phyloP scores from a whole-genome alignment of 768 basidiomycete species.

The Psilocybe cubensis region DNA sequence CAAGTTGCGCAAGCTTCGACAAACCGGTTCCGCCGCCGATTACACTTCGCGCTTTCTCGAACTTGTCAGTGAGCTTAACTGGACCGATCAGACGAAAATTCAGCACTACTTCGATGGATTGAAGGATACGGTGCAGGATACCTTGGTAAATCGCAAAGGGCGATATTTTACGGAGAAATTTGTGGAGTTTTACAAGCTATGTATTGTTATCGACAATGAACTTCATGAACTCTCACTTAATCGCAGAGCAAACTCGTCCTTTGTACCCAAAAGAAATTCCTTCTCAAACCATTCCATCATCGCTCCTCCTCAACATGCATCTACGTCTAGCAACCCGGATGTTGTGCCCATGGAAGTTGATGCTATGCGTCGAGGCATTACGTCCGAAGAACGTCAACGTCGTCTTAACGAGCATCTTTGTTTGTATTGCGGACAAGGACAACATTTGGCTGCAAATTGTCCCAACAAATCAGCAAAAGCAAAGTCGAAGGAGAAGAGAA shows the following conservation, averaged over 20 bases:
- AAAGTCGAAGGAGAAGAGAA: conserved; percentile 8
- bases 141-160: conserved; percentile 18
- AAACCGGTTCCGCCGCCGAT: conserved; percentile 29
- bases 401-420: conserved; percentile 31
- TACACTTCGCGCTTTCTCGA: conserved; percentile 32
- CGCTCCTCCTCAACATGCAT: conserved; percentile 3
- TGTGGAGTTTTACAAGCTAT: conserved; percentile 18
- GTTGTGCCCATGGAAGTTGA: conserved; percentile 36
- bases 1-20: conserved; percentile 31
- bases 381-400: conserved; percentile 25
- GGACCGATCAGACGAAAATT: conserved; percentile 36
- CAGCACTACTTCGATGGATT: conserved; percentile 31
- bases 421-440: conserved; percentile 36
- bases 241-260: too few relatives aligned
- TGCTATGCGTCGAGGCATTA: conserved; percentile 28
- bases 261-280: conserved; percentile 17
- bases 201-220: conserved; percentile 29
- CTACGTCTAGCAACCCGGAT: conserved; percentile 16
- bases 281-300: neutral
- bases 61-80: conserved; percentile 26
- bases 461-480: conserved; percentile 14
- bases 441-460: conserved; percentile 32
- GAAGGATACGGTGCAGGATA: conserved; percentile 29
- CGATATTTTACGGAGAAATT: conserved; percentile 19
- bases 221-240: too few relatives aligned